Base-by-base conservation (phyloP, 257 asterid species). In the Ilex aquifolium region DNA sequence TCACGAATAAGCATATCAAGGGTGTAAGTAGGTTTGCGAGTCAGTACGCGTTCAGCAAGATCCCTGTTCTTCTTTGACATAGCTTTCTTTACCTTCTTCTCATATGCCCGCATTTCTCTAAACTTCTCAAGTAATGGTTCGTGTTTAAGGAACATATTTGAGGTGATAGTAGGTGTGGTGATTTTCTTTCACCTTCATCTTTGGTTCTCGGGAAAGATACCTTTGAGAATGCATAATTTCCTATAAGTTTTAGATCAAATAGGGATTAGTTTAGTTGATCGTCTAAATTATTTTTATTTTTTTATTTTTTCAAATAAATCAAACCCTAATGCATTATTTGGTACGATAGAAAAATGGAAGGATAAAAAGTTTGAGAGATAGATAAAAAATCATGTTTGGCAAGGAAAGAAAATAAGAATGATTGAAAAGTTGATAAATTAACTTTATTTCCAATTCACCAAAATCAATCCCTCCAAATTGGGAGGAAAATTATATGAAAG, bases 111-210 rank as follows among this genome's bases (percentile, higher is more conserved):
- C n/a, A n/a, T n/a, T n/a, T 32, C 97, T 65, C 97, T 80, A 59
- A 92, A 67, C 70, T 72, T 87, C 83, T 89, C 97, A 12, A 92
- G 83, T 56, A 92, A 61, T 15, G 99, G 96, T 73, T 93, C 96
- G 27, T 87, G 85, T 64, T 77, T 93, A 61, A 90, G 82, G 76
- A 93, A 93, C 96, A 82, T 93, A 97, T 74, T 93, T 90, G 69
- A 74, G 56, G 76, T 93, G 99, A 79, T 93, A 90, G 54, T 93
- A 93, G 4, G 99, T 84, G 71, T 87, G 96, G 73, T 93, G 99
- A 69, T 83, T 83, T 66, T 97, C 99, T 79, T 90, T 90, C 81
- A 88, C 83, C 94, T 93, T 93, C 90, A 85, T 90, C 95, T 82
- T 93, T 15, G 97, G 99, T 63, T 82, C 99, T 61, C 99, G 95